A percentile compares a stretch with the other conserved stretches of the same genome.
Conservation (phyloP, 495 filamentous ascomycete genomes). For the Aspergillus homomorphus region DNA sequence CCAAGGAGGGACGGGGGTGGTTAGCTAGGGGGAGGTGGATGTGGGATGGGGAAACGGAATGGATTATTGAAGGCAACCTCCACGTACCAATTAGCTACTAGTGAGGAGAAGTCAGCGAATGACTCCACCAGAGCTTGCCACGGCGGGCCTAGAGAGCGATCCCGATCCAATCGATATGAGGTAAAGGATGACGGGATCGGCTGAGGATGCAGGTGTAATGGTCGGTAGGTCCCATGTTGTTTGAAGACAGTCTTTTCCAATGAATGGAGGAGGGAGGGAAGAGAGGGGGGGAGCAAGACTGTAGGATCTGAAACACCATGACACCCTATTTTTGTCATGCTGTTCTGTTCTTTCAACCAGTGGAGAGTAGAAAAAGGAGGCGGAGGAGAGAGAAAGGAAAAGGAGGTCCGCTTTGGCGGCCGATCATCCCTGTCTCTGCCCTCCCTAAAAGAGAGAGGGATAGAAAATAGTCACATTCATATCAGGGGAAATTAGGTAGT, state of each 20-base stretch:
- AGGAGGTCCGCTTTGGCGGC: constrained; percentile 1
- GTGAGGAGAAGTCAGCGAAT: constrained; percentile 26
- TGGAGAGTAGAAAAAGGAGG: constrained; percentile 6
- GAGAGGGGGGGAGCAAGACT: background rate
- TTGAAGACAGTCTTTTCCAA: constrained; percentile 1
- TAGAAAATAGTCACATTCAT: background rate
- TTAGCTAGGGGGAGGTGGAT: constrained; percentile 36
- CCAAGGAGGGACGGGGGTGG: too few relatives aligned
- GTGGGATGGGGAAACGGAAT: constrained; percentile 24
- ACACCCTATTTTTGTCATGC: background rate
- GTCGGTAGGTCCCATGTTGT: background rate
- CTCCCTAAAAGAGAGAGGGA: constrained; percentile 9
- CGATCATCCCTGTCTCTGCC: background rate
- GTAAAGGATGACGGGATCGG: background rate
- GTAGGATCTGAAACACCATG: background rate
- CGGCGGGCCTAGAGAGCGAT: constrained; percentile 18
- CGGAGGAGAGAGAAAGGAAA: constrained; percentile 3
- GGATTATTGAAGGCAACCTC: constrained; percentile 19
- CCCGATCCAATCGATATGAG: constrained; percentile 5
- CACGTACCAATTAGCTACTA: constrained; percentile 32
- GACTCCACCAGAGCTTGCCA: constrained; percentile 38
- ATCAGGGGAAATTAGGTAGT: background rate
- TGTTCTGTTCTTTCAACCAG: background rate
- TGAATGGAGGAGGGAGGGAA: background rate
- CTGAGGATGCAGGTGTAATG: background rate